Percentiles rank a stretch among this genome's conserved stretches.
Evolutionary conservation across 2,329 filamentous ascomycete species (phyloP).

Genomic region (Arachnopeziza araneosa): DNA sequence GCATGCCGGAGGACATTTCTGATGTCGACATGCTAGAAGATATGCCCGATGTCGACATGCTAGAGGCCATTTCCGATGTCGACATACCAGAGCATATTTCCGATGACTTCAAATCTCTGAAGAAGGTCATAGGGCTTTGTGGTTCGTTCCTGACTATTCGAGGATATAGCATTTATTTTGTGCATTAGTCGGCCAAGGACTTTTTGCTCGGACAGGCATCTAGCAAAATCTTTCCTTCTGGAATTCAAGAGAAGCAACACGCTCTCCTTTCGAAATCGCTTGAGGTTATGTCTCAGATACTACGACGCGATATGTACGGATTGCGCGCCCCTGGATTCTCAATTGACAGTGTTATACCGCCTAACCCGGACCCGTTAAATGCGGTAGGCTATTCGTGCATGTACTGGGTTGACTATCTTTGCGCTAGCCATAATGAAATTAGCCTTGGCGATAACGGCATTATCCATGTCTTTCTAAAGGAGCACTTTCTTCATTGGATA

Average conservation of each 20-base stretch:
- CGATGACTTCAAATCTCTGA: constrained; percentile 31
- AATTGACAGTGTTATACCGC: constrained; percentile 21
- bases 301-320: constrained; percentile 34
- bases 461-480: constrained; percentile 5
- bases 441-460: constrained; percentile 7
- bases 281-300: constrained; percentile 22
- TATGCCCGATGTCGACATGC: constrained; percentile 11
- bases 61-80: constrained; percentile 7
- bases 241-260: constrained; percentile 25
- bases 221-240: constrained; percentile 29
- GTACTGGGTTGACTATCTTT: constrained; percentile 33
- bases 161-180: constrained; percentile 22
- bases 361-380: constrained; percentile 25
- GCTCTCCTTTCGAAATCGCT: constrained; percentile 34
- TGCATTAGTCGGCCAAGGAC: constrained; percentile 32
- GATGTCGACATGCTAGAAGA: constrained; percentile 19
- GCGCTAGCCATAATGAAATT: constrained; percentile 16
- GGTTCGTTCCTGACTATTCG: constrained; percentile 31
- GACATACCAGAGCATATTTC: too few species aligned
- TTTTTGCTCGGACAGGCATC: constrained; percentile 23
- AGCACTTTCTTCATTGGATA: constrained; percentile 11
- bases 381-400: constrained; percentile 26
- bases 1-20: constrained; percentile 10
- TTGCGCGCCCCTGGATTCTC: constrained; percentile 21
- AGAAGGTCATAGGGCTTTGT: constrained; percentile 24